Evolutionary conservation across 805 yeast species (phyloP), one percentile per base, ranked within the genome.

Genomic region (Starmerella scarabaei): DNA sequence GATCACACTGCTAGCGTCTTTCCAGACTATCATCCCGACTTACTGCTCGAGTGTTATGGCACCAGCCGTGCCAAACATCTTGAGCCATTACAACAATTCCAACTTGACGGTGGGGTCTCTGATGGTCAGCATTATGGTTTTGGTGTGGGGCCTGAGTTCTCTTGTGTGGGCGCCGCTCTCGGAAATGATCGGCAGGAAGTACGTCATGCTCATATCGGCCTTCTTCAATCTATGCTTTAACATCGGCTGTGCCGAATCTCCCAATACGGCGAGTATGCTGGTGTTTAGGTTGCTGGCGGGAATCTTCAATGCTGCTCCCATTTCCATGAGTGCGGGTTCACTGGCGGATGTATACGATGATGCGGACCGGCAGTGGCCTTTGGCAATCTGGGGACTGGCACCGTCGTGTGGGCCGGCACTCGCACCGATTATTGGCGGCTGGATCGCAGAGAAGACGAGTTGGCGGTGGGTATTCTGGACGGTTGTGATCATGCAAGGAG

Each of bases 401-500:
- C 83, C 83, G 3, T 65, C 71, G 9, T 47, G 75, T 26, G 75
- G 79, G 1, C 80, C 81, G 0, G 63, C 75, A 3, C 53, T 71
- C 9, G 66, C 66, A 1, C 67, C 67, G 0, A 49, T 64, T 5
- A 58, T 67, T 17, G 61, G 77, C 3, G 78, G 81, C 2, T 77
- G 67, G 50, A 61, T 74, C 19, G 74, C 71, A 6, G 64, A 72
- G 30, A 55, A 66, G 33, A 53, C 61, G 18, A 52, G 61, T 30
- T 77, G 83, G 83, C 61, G 74, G 48, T 77, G 83, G 83, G 68
- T 68, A 35, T 72, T 77, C 50, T 72, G 73, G 66, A 64, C 71
- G 15, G 57, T 73, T 37, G 60, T 68, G n/a, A 74, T 77, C 21
- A 59, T 71, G 47, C 73, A 73, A 49, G 78, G 71, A 2, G 62